Percentiles rank a stretch among this genome's conserved stretches.
phyloP scores from a whole-genome alignment of 768 basidiomycete species.

The Calocybe gangraenosa region DNA sequence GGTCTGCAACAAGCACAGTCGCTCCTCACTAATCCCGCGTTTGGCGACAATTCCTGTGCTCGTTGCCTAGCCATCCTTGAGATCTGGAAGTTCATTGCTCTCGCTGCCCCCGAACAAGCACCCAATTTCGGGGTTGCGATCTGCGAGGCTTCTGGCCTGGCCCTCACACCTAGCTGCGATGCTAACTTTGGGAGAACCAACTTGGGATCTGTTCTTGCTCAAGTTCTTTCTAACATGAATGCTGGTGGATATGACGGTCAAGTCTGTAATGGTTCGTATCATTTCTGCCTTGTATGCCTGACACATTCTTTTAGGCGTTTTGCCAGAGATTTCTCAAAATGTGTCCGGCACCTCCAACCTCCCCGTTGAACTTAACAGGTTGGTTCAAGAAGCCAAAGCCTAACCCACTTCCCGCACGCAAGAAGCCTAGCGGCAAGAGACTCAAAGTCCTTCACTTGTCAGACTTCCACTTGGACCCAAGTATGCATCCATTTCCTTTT shows the following conservation, averaged over 20 bases:
- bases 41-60: slow-evolving; percentile 51
- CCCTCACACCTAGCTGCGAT: slow-evolving; percentile 48
- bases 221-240: slow-evolving; percentile 68
- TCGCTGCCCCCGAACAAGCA: slow-evolving; percentile 59
- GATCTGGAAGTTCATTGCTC: slow-evolving; percentile 59
- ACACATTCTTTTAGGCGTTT: slow-evolving; percentile 41
- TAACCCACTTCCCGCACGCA: slow-evolving; percentile 53
- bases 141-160: slow-evolving; percentile 59
- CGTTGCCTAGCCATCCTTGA: slow-evolving; percentile 59
- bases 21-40: slow-evolving; percentile 48
- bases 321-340: slow-evolving; percentile 56
- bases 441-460: slow-evolving; percentile 76
- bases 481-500: slow-evolving; percentile 30
- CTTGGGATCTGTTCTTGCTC: slow-evolving; percentile 60
- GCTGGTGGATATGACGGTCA: slow-evolving; percentile 72
- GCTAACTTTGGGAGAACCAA: slow-evolving; percentile 41
- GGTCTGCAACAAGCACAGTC: slow-evolving; percentile 58
- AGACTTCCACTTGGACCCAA: slow-evolving; percentile 73
- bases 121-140: slow-evolving; percentile 52
- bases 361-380: slow-evolving; percentile 55
- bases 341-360: slow-evolving; percentile 54
- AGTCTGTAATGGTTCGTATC: no score
- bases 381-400: slow-evolving; percentile 83
- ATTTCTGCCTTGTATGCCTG: no score
- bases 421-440: slow-evolving; percentile 56